phyloP scores from a whole-genome alignment of 352 stramenopile genomes.

The Aphanomyces astaci region DNA sequence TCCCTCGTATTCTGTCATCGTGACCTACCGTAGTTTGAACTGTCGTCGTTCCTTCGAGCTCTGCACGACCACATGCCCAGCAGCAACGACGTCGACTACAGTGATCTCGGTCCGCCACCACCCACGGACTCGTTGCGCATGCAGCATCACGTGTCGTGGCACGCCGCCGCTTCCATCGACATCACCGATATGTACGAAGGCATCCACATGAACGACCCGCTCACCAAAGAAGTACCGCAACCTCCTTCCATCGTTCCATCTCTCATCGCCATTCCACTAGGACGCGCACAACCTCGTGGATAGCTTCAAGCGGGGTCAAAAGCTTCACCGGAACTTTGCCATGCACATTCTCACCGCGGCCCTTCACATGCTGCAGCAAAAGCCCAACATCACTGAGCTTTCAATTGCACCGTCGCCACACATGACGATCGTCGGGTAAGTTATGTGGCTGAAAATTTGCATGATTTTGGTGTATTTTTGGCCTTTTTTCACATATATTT shows the following conservation, averaged over 20 bases:
- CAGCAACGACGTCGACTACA: slow-evolving; percentile 28
- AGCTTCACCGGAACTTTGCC: slow-evolving; percentile 68
- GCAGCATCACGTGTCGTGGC: slow-evolving; percentile 47
- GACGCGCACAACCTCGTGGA: slow-evolving; percentile 66
- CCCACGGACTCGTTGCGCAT: slow-evolving; percentile 24
- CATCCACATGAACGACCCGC: slow-evolving; percentile 44
- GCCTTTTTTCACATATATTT: too few species aligned
- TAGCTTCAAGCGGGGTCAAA: slow-evolving; percentile 66
- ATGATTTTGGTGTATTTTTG: too few species aligned
- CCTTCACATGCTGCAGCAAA: slow-evolving; percentile 40
- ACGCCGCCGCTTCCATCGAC: slow-evolving; percentile 65
- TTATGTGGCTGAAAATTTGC: too few species aligned
- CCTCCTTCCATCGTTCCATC: background rate
- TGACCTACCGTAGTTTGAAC: slow-evolving; percentile 40
- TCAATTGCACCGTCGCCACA: slow-evolving; percentile 60
- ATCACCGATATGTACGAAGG: slow-evolving; percentile 79
- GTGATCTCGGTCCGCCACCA: slow-evolving; percentile 21
- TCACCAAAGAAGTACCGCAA: slow-evolving; percentile 37
- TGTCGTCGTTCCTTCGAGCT: slow-evolving; percentile 73
- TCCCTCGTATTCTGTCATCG: too few species aligned
- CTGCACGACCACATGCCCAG: slow-evolving; percentile 70
- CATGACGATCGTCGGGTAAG: slow-evolving; percentile 60
- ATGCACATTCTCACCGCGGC: slow-evolving; percentile 61
- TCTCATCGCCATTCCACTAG: slow-evolving; percentile 10
- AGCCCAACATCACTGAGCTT: slow-evolving; percentile 62